Conservation (phyloP, 169 alveolate genomes). For the Cryptosporidium tyzzeri region DNA sequence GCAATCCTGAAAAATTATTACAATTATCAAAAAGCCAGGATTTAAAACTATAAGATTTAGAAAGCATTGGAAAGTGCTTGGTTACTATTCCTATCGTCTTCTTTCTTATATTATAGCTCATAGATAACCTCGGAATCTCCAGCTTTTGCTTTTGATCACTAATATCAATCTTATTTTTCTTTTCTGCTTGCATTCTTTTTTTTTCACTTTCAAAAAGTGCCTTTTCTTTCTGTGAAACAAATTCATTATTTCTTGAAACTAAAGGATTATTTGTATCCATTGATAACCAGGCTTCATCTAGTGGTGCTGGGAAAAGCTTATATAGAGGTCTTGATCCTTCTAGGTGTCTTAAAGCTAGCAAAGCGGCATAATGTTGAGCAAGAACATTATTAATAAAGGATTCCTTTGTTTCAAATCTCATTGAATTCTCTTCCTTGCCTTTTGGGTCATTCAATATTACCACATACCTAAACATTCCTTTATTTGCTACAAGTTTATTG, state of each 20-base stretch:
- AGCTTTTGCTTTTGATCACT: slow-evolving; percentile 43
- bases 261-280: slow-evolving; percentile 48
- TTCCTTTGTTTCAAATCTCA: slow-evolving; percentile 55
- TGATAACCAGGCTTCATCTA: slow-evolving; percentile 66
- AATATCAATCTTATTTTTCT: slow-evolving; percentile 25
- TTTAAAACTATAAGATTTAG: slow-evolving; percentile 33
- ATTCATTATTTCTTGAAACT: slow-evolving; percentile 43
- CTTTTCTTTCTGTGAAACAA: slow-evolving; percentile 54
- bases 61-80: slow-evolving; percentile 41
- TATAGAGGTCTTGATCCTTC: slow-evolving; percentile 52
- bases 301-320: slow-evolving; percentile 54
- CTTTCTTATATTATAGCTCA: slow-evolving; percentile 52
- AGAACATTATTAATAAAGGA: slow-evolving; percentile 35
- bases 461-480: slow-evolving; percentile 37
- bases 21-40: slow-evolving; percentile 62
- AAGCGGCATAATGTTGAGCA: slow-evolving; percentile 68
- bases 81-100: slow-evolving; percentile 27
- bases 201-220: background rate
- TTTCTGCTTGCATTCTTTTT: background rate
- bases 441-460: slow-evolving; percentile 63
- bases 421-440: slow-evolving; percentile 31
- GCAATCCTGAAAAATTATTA: slow-evolving; percentile 20
- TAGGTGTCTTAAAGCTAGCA: slow-evolving; percentile 29
- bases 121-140: slow-evolving; percentile 56
- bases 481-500: background rate